Conservation (phyloP, 2,329 filamentous ascomycete genomes). For the Dichotomopilus funicola region DNA sequence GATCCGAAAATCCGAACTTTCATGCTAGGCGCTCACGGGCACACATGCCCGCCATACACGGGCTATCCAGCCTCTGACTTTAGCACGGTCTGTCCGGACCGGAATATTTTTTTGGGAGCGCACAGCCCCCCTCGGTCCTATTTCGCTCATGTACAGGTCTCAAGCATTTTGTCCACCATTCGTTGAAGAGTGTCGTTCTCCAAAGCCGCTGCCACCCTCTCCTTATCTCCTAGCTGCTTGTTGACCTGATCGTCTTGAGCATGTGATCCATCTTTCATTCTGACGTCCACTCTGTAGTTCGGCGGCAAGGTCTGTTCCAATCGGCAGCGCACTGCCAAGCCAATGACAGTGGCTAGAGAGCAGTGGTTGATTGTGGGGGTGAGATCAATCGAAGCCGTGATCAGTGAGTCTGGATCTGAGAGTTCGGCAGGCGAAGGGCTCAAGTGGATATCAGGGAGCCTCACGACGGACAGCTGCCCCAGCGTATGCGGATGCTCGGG, state of each 20-base stretch:
- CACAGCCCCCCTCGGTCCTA: too few relatives aligned
- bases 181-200: constrained; percentile 88
- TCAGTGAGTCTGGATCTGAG: constrained; percentile 51
- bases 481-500: constrained; percentile 94
- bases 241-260: constrained; percentile 92
- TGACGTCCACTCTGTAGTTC: constrained; percentile 84
- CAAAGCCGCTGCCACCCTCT: constrained; percentile 86
- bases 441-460: constrained; percentile 88
- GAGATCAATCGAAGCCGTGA: constrained; percentile 75
- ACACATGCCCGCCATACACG: too few relatives aligned
- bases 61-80: too few relatives aligned
- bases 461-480: constrained; percentile 88
- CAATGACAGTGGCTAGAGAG: constrained; percentile 92
- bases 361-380: constrained; percentile 97
- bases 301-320: constrained; percentile 87
- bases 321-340: constrained; percentile 83
- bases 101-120: too few relatives aligned
- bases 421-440: constrained; percentile 52
- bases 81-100: too few relatives aligned
- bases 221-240: constrained; percentile 94
- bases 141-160: constrained; percentile 59
- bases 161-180: constrained; percentile 88
- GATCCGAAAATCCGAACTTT: too few relatives aligned
- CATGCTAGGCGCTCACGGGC: too few relatives aligned
- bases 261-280: constrained; percentile 94